These are phyloP conservation scores for Adiantum capillusveneris DNA, from an alignment of 75 land plant genomes.

Conservation along the genomic window DNA sequence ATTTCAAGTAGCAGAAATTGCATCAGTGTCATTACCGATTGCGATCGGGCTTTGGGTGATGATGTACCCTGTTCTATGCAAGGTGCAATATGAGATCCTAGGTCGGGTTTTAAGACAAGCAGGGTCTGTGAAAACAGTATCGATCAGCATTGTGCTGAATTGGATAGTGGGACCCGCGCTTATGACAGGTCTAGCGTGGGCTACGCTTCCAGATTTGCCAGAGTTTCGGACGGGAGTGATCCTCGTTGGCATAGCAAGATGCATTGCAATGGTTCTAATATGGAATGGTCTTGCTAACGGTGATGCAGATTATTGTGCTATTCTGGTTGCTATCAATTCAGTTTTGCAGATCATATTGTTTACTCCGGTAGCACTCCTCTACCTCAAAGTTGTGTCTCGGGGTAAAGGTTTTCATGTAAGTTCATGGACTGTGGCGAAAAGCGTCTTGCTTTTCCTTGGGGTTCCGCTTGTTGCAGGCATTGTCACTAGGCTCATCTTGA, in stretches of 20 bases:
- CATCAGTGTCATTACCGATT: no score
- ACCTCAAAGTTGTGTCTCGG: constrained; percentile 31
- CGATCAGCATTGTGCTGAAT: constrained; percentile 21
- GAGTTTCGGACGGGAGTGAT: constrained; percentile 34
- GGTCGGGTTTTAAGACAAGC: constrained; percentile 5
- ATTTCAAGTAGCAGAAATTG: no score
- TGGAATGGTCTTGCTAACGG: constrained; percentile 44
- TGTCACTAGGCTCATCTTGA: constrained; percentile 17
- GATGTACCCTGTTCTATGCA: no score
- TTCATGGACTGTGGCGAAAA: constrained; percentile 32
- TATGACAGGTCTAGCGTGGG: constrained; percentile 41
- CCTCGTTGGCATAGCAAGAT: constrained; percentile 38
- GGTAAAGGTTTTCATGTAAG: constrained; percentile 19
- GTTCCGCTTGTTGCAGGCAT: constrained; percentile 29
- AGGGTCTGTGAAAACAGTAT: constrained; percentile 4
- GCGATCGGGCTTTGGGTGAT: no score
- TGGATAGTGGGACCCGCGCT: constrained; percentile 36
- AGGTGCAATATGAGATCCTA: no score
- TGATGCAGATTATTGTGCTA: constrained; percentile 27
- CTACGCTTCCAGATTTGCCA: no score
- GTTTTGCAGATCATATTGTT: constrained; percentile 30
- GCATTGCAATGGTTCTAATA: constrained; percentile 44
- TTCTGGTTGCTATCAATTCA: constrained; percentile 36
- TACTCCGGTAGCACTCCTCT: constrained; percentile 30
- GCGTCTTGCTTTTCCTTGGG: constrained; percentile 34